These are phyloP conservation scores for Bryoglossum gracile DNA, from an alignment of 495 filamentous ascomycete species.

Conservation along the genomic window DNA sequence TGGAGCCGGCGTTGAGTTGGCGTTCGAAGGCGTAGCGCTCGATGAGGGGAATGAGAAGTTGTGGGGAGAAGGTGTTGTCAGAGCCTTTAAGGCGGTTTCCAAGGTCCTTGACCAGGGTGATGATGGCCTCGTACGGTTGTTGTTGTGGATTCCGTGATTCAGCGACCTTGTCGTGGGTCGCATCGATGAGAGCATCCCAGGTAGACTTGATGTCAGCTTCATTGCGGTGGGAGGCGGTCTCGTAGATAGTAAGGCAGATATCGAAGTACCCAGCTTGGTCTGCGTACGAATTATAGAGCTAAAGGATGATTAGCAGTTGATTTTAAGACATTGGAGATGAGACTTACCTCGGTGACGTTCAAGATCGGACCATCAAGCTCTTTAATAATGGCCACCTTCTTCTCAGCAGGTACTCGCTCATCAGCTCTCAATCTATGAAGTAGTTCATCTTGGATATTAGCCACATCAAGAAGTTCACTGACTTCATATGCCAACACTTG, in stretches of 20 bases:
- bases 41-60: conserved; percentile 57
- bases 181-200: conserved; percentile 75
- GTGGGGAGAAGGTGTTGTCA: conserved; percentile 68
- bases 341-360: conserved; percentile 61
- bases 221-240: conserved; percentile 80
- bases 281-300: conserved; percentile 88
- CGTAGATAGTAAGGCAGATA: conserved; percentile 84
- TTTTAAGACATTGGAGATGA: background rate
- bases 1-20: conserved; percentile 56
- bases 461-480: conserved; percentile 81
- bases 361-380: conserved; percentile 69
- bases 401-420: conserved; percentile 51
- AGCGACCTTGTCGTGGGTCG: conserved; percentile 57
- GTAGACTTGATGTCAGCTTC: conserved; percentile 69
- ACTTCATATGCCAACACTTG: conserved; percentile 76
- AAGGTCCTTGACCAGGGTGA: conserved; percentile 64
- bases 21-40: conserved; percentile 70
- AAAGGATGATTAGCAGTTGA: conserved; percentile 22
- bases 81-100: conserved; percentile 64
- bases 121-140: conserved; percentile 72
- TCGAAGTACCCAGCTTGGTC: conserved; percentile 87
- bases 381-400: conserved; percentile 50
- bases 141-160: conserved; percentile 36
- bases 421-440: conserved; percentile 73
- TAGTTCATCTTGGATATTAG: conserved; percentile 90